Conservation (phyloP, 306 rosid genomes). For the Dryas octopetala region DNA sequence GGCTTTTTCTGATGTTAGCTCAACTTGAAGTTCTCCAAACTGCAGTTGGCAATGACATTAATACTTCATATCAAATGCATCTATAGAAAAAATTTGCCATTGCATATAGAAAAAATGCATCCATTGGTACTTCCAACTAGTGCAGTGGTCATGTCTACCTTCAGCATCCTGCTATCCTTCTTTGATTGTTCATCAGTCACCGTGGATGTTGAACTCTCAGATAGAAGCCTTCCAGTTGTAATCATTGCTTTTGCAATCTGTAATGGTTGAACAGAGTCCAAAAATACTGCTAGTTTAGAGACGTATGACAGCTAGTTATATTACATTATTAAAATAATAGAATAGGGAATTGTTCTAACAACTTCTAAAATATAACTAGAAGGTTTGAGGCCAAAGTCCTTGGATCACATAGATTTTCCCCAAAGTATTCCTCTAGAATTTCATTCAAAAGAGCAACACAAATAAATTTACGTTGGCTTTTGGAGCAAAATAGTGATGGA, state of each 20-base stretch:
- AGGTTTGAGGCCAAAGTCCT: background rate
- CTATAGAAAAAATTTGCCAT: background rate
- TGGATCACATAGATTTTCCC: background rate
- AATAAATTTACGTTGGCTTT: background rate
- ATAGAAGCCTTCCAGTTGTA: conserved; percentile 63
- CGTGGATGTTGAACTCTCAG: conserved; percentile 48
- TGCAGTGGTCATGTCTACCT: conserved; percentile 49
- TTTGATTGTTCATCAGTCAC: conserved; percentile 49
- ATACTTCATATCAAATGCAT: conserved; percentile 15
- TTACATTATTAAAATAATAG: background rate
- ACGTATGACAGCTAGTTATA: conserved; percentile 6
- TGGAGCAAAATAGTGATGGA: background rate
- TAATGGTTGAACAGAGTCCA: conserved; percentile 28
- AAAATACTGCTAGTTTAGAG: conserved; percentile 28
- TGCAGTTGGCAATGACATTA: conserved; percentile 40
- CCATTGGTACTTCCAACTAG: conserved; percentile 10
- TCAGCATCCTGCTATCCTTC: conserved; percentile 57
- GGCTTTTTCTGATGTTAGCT: conserved; percentile 73
- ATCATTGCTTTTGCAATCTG: conserved; percentile 80
- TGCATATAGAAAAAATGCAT: background rate
- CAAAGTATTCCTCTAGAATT: background rate
- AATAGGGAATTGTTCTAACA: background rate
- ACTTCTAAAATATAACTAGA: background rate
- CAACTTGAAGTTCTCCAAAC: conserved; percentile 94
- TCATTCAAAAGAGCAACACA: background rate